Evolutionary conservation across 2,329 filamentous ascomycete species (phyloP).

Genomic region (Trichoderma sp.): DNA sequence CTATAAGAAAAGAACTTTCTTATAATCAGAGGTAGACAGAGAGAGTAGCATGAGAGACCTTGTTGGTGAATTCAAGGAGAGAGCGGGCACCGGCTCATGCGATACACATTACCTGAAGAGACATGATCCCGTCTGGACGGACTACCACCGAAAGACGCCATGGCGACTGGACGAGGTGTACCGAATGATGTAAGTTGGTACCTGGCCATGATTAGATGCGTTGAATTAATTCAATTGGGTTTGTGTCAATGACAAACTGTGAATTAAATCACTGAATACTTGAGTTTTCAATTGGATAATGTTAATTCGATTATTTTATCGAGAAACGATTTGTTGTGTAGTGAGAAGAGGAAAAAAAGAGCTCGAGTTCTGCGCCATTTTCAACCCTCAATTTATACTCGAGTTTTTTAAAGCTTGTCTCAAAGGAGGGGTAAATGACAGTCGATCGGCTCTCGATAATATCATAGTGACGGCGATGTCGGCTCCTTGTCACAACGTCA

Average conservation of each 20-base stretch:
- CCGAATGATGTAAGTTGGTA: slow-evolving; percentile 23
- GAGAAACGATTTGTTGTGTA: not conserved
- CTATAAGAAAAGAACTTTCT: not conserved
- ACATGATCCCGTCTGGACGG: slow-evolving; percentile 38
- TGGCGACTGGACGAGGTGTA: slow-evolving; percentile 29
- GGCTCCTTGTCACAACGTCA: not conserved
- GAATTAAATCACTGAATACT: slow-evolving; percentile 11
- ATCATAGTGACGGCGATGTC: slow-evolving; percentile 22
- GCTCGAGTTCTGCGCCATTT: not conserved
- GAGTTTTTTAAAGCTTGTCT: not conserved
- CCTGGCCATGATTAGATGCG: slow-evolving; percentile 21
- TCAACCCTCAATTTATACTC: slow-evolving; percentile 12
- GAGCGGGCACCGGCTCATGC: slow-evolving; percentile 63
- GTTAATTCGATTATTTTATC: not conserved
- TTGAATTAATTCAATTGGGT: not conserved
- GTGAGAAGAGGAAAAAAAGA: not conserved
- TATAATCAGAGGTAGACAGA: not conserved
- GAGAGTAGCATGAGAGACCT: not conserved
- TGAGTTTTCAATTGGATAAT: not conserved
- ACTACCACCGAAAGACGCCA: slow-evolving; percentile 37
- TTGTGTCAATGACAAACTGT: slow-evolving; percentile 11
- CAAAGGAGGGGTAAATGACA: slow-evolving; percentile 18
- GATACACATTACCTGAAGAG: slow-evolving; percentile 46
- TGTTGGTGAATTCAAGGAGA: not conserved
- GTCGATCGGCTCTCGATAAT: slow-evolving; percentile 14